Evolutionary conservation across 2,329 filamentous ascomycete genomes (phyloP).

Genomic region (Periconia digitata): DNA sequence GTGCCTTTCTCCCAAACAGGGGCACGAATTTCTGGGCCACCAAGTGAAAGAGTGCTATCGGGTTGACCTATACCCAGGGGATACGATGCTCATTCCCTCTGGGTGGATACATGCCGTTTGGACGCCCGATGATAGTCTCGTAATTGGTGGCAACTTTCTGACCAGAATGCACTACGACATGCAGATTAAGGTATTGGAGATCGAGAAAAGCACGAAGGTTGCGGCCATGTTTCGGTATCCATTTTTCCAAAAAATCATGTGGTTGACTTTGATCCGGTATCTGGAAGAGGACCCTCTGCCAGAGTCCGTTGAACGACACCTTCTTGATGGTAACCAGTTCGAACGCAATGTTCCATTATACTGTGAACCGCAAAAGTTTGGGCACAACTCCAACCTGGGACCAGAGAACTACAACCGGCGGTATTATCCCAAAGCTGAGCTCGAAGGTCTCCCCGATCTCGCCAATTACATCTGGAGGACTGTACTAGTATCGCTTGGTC

Average conservation of each 20-base stretch:
- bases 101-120: conserved; percentile 74
- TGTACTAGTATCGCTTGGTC: conserved; percentile 62
- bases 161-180: conserved; percentile 66
- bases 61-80: conserved; percentile 65
- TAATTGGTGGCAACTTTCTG: conserved; percentile 71
- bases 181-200: conserved; percentile 66
- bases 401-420: conserved; percentile 59
- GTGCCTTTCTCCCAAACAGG: conserved; percentile 68
- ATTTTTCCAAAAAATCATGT: conserved; percentile 70
- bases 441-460: conserved; percentile 62
- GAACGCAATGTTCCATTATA: conserved; percentile 59
- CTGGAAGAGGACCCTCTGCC: conserved; percentile 66
- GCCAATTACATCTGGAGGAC: conserved; percentile 64
- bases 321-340: conserved; percentile 59
- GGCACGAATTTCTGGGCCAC: conserved; percentile 65
- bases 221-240: conserved; percentile 68
- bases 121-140: conserved; percentile 69
- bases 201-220: conserved; percentile 68
- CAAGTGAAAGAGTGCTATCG: conserved; percentile 68
- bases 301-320: conserved; percentile 54
- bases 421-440: conserved; percentile 64
- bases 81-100: conserved; percentile 71
- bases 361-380: conserved; percentile 59
- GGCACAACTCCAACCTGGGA: conserved; percentile 54
- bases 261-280: conserved; percentile 67